These are phyloP conservation scores for Calonectria ilicicola DNA, from an alignment of 2,329 filamentous ascomycete genomes.

Conservation along the genomic window DNA sequence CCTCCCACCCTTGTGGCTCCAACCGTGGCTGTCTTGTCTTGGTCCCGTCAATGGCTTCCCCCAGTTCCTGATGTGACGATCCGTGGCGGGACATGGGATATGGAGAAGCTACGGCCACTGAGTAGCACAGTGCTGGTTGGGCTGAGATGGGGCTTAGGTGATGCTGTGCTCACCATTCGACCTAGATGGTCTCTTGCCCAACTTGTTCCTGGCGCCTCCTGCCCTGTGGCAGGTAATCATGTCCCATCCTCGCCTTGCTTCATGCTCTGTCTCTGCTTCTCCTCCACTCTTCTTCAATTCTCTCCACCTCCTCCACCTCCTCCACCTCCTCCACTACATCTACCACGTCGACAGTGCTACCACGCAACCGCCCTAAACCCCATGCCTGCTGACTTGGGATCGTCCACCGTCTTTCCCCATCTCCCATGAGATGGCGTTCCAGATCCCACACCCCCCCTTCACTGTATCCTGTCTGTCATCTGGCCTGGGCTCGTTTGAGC, in stretches of 20 bases:
- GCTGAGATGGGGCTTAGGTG: conserved; percentile 17
- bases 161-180: conserved; percentile 7
- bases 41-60: neutral
- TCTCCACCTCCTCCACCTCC: conserved; percentile 21
- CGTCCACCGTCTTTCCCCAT: conserved; percentile 40
- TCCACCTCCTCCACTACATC: conserved; percentile 30
- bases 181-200: neutral
- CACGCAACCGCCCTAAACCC: conserved; percentile 29
- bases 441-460: conserved; percentile 36
- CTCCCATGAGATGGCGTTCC: conserved; percentile 22
- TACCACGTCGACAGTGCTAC: conserved; percentile 20
- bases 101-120: conserved; percentile 11
- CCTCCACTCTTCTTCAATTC: conserved; percentile 21
- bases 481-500: conserved; percentile 12
- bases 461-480: conserved; percentile 34
- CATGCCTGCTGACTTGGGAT: conserved; percentile 38
- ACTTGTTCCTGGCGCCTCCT: conserved; percentile 1
- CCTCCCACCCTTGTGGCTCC: neutral
- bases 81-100: conserved; percentile 18
- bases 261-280: conserved; percentile 11
- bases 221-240: neutral
- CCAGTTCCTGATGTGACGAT: conserved; percentile 23
- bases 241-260: neutral
- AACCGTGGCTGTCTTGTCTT: conserved; percentile 19
- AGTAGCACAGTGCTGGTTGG: conserved; percentile 11